Base-by-base conservation (phyloP, 345 rosid species). In the Aegle marmelos region DNA sequence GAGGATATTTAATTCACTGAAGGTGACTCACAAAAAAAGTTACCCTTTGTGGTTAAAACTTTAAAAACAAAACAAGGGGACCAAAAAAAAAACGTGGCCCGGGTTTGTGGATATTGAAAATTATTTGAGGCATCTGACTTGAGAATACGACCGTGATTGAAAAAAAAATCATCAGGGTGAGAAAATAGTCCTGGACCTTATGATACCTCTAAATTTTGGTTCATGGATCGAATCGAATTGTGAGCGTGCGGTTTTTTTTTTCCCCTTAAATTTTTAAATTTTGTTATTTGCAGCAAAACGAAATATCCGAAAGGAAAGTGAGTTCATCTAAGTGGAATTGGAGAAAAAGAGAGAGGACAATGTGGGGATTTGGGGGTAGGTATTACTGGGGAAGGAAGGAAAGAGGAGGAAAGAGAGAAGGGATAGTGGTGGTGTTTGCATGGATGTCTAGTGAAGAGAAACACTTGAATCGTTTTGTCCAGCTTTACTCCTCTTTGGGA, bases 281-380 rank as follows among this genome's bases (percentile, higher is more conserved):
- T 73, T 27, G 27, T 27, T 0, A 5, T 27, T 33, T 25, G 28
- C 56, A 5, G 16, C 24, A 24, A 54, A 39, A 9, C 27, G 56
- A n/a, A 19, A 56, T 7, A 28, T 25, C 59, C 13, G 16, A 74
- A 45, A 36, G 50, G 61, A 5, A 50, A 56, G 68, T 19, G n/a
- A 24, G 19, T 25, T 14, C 34, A 30, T 63, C 34, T 63, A 10
- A 31, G n/a, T 31, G 70, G 10, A 76, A 56, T 77, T 75, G 69
- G 82, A 19, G 61, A 36, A n/a, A 62, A 25, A 45, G 58, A 61
- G 41, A 9, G 36, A 53, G 61, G 71, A 36, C 64, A 82, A 92
- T 91, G 99, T 91, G 93, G 94, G 98, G 95, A 78, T 85, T 87
- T 48, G 97, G 98, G 54, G 97, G 98, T 5, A 90, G 87, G 76